Base-by-base conservation (phyloP, 2,329 filamentous ascomycete species). In the Mycosphaerella arachidis region DNA sequence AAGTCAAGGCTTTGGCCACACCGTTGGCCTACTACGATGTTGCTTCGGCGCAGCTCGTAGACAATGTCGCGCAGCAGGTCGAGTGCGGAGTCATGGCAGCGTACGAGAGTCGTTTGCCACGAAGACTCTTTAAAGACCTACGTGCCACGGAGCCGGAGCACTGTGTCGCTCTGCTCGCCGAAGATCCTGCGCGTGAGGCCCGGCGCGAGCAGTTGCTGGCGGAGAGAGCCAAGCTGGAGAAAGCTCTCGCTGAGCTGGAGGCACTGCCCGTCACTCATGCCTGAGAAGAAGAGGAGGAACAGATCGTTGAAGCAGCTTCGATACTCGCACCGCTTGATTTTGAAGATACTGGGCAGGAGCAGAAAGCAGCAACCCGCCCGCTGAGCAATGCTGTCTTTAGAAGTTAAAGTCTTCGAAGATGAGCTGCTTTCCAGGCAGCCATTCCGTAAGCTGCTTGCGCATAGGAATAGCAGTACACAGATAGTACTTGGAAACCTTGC, bases 1-100 rank as follows among this genome's bases (percentile, higher is more conserved):
- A 91, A 68, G 72, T 92, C 0, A 77, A 81, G 8, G 83, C 88
- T 0, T 82, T 88, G 0, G 80, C 85, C 0, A 84, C 85, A 4
- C 80, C 90, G 48, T 78, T 86, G 0, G 87, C 83, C 0, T 92
- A 91, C 71, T 92, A 92, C 68, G 79, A 84, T 51, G 82, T 87
- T 4, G 87, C 89, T 0, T 82, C 84, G 0, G 75, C 80, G 35
- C 82, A 88, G 1, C 88, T 91, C 66, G 79, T 85, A 0, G 88
- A 92, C 30, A 70, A 70, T 0, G 67, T 82, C 5, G 74, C 58
- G 2, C 60, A 55, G 27, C 59, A 63, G 12, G 31, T 72, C 10
- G 66, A 72, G 33, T 58, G 30, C 20, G 64, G 64, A 5, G 48
- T 73, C 27, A 52, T 69, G 29, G 10, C 58, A 1, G 58, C 58